Conservation (phyloP, 257 asterid species). For the Mitragyna speciosa region DNA sequence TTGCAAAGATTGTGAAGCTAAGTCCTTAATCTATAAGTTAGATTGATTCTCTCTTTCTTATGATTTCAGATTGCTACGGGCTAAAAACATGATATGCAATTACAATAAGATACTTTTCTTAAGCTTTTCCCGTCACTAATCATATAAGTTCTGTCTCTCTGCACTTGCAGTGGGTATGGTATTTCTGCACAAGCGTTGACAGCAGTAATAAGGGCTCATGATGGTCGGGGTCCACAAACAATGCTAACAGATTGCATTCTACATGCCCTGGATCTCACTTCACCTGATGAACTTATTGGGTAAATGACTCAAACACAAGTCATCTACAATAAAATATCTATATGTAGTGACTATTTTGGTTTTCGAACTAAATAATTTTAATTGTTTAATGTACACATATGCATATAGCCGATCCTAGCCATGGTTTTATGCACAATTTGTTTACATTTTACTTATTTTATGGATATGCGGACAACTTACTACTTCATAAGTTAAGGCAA, state of each 20-base stretch:
- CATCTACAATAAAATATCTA: background rate
- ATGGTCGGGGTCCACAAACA: constrained; percentile 81
- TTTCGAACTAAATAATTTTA: background rate
- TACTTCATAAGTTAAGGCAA: background rate
- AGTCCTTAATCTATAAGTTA: background rate
- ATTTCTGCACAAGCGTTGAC: constrained; percentile 85
- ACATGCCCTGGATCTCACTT: constrained; percentile 52
- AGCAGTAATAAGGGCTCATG: constrained; percentile 76
- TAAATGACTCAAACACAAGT: constrained; percentile 26
- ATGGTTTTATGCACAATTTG: background rate
- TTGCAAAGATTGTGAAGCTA: background rate
- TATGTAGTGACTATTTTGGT: background rate
- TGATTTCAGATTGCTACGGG: background rate
- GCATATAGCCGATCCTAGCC: background rate
- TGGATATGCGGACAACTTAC: background rate
- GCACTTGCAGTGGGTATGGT: constrained; percentile 76
- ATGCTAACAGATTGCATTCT: constrained; percentile 50
- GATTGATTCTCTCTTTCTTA: background rate
- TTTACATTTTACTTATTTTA: too few species aligned
- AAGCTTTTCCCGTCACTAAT: background rate
- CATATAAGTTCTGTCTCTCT: background rate
- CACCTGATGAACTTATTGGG: constrained; percentile 89
- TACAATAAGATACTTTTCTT: background rate
- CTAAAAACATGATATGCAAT: background rate
- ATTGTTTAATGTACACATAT: background rate